Evolutionary conservation across 441 rosid genomes (phyloP).

Genomic region (Aquilaria agallochum): DNA sequence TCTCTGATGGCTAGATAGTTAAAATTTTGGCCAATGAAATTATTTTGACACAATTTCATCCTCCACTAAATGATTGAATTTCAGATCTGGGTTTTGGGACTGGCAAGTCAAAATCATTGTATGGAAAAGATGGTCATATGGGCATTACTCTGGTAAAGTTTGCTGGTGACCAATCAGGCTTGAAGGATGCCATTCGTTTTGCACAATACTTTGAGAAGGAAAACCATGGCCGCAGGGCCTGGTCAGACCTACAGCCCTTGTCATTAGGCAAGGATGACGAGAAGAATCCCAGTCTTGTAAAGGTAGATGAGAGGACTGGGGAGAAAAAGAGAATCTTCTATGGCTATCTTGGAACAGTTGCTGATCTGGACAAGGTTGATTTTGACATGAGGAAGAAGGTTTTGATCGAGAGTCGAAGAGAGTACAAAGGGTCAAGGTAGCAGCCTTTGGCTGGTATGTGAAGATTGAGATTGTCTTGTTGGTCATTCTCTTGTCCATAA

Average conservation of each 20-base stretch:
- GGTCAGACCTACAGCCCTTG: slow-evolving; percentile 58
- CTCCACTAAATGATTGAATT: slow-evolving; percentile 27
- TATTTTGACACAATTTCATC: slow-evolving; percentile 18
- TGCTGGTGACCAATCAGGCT: slow-evolving; percentile 61
- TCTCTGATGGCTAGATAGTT: too few species aligned
- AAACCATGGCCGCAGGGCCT: slow-evolving; percentile 73
- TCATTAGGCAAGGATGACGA: slow-evolving; percentile 74
- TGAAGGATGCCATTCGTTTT: slow-evolving; percentile 69
- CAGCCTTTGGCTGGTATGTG: slow-evolving; percentile 19
- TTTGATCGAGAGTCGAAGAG: slow-evolving; percentile 68
- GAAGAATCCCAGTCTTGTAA: slow-evolving; percentile 67
- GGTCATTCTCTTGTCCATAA: slow-evolving; percentile 7
- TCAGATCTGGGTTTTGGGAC: slow-evolving; percentile 80
- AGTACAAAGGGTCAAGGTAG: slow-evolving; percentile 40
- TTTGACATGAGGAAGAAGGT: slow-evolving; percentile 79
- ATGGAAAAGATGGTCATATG: slow-evolving; percentile 93
- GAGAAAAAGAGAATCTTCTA: slow-evolving; percentile 79
- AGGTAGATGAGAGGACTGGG: slow-evolving; percentile 59
- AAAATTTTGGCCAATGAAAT: slow-evolving; percentile 5
- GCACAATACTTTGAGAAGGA: slow-evolving; percentile 82
- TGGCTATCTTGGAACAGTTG: slow-evolving; percentile 80
- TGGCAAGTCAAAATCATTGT: slow-evolving; percentile 87
- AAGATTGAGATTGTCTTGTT: slow-evolving; percentile 1
- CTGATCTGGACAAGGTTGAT: slow-evolving; percentile 80
- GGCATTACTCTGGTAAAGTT: slow-evolving; percentile 80